phyloP scores from a whole-genome alignment of 164 flowering plant genomes.

The Berberis thunbergii region DNA sequence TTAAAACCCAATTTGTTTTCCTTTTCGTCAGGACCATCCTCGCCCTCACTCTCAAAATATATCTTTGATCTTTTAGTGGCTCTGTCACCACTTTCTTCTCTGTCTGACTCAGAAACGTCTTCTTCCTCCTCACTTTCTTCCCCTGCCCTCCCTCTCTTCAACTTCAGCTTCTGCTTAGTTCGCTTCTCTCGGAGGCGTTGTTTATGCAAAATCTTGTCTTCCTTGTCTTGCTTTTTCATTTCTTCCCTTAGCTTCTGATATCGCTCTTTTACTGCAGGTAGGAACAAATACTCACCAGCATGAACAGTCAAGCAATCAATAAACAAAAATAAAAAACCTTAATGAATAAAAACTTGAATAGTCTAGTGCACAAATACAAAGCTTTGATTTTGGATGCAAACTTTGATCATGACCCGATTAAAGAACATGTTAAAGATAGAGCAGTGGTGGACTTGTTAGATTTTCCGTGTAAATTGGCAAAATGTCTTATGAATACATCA shows the following conservation, averaged over 20 bases:
- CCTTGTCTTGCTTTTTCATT: constrained; percentile 58
- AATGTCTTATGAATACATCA: too few species aligned
- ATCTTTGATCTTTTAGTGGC: constrained; percentile 42
- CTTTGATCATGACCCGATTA: too few species aligned
- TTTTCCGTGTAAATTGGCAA: too few species aligned
- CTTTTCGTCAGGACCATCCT: constrained; percentile 17
- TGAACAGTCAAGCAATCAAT: too few species aligned
- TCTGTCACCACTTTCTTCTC: constrained; percentile 19
- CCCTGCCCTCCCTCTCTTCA: constrained; percentile 35
- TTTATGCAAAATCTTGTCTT: constrained; percentile 54
- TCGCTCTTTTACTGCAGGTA: constrained; percentile 37
- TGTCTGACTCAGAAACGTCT: constrained; percentile 39
- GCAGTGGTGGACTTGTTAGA: too few species aligned
- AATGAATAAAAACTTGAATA: neutral
- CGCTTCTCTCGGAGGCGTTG: constrained; percentile 52
- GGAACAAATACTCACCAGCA: neutral
- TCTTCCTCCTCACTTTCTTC: constrained; percentile 28
- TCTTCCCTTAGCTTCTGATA: constrained; percentile 49
- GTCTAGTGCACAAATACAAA: too few species aligned
- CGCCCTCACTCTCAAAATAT: constrained; percentile 45
- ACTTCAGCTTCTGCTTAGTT: constrained; percentile 51
- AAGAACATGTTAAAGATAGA: too few species aligned
- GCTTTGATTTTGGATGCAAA: too few species aligned
- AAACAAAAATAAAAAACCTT: neutral
- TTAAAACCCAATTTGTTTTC: constrained; percentile 5